Percentiles rank a stretch among this genome's conserved stretches.
phyloP scores from a whole-genome alignment of 2,329 filamentous ascomycete genomes.

The Neopestalotiopsis sp. region DNA sequence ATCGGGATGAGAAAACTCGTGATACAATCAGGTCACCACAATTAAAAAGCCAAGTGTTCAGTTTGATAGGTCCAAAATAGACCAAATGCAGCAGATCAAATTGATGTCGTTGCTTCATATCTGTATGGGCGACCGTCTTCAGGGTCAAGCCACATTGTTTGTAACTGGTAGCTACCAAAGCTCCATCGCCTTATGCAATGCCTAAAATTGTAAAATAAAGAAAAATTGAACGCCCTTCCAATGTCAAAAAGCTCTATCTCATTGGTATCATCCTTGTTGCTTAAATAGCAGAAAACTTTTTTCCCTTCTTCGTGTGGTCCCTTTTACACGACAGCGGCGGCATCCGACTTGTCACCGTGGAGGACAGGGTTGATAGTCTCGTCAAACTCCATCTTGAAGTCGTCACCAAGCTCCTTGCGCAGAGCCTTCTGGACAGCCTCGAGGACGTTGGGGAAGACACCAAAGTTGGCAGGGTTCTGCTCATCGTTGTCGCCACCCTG shows the following conservation, averaged over 20 bases:
- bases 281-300: conserved; percentile 1
- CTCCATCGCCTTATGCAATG: conserved; percentile 11
- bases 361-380: conserved; percentile 73
- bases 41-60: not conserved
- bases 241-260: conserved; percentile 8
- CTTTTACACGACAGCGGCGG: conserved; percentile 46
- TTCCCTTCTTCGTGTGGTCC: not conserved
- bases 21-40: not conserved
- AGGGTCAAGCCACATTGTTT: conserved; percentile 7
- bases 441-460: conserved; percentile 75
- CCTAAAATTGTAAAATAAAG: not conserved
- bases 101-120: conserved; percentile 15
- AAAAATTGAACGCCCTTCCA: conserved; percentile 10
- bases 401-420: conserved; percentile 72
- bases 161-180: conserved; percentile 5
- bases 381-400: conserved; percentile 77
- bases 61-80: not conserved
- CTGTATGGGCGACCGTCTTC: not conserved
- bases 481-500: conserved; percentile 78
- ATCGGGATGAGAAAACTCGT: no score
- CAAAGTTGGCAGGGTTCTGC: conserved; percentile 78
- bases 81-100: conserved; percentile 6
- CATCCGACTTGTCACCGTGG: conserved; percentile 52
- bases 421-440: conserved; percentile 73
- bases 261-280: conserved; percentile 12